Conservation (phyloP, 192 early-diverging fungal species). For the Chytriomyces sp. region DNA sequence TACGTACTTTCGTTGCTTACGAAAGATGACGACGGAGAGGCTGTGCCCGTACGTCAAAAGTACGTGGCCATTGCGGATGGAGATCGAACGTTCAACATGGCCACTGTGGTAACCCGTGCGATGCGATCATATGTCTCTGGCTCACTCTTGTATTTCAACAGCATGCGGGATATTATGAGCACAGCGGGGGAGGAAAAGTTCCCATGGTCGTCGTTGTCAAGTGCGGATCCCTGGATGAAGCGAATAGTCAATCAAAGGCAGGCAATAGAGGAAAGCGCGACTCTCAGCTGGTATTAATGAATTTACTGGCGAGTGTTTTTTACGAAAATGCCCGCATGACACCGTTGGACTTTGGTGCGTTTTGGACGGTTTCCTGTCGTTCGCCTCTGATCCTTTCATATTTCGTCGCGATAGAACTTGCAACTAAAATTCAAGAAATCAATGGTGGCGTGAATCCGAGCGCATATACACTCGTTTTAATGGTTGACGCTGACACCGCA, state of each 20-base stretch:
- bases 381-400: too few relatives aligned
- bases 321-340: slow-evolving; percentile 86
- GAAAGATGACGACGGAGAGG: slow-evolving; percentile 21
- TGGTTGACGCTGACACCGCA: slow-evolving; percentile 83
- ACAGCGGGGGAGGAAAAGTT: slow-evolving; percentile 33
- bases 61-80: slow-evolving; percentile 86
- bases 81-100: slow-evolving; percentile 86
- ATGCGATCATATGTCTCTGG: not conserved
- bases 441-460: slow-evolving; percentile 54
- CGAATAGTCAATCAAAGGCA: slow-evolving; percentile 30
- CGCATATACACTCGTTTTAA: slow-evolving; percentile 61
- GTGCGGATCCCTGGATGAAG: slow-evolving; percentile 42
- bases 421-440: slow-evolving; percentile 73
- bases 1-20: slow-evolving; percentile 62
- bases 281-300: slow-evolving; percentile 93
- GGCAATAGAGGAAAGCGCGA: slow-evolving; percentile 88
- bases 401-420: too few relatives aligned
- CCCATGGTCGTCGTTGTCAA: slow-evolving; percentile 55
- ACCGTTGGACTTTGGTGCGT: slow-evolving; percentile 83
- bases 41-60: slow-evolving; percentile 37
- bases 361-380: too few relatives aligned
- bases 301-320: slow-evolving; percentile 79
- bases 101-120: slow-evolving; percentile 61
- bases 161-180: slow-evolving; percentile 19
- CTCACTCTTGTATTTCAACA: not conserved